A percentile compares a stretch with the other conserved stretches of the same genome.
Evolutionary conservation across 192 early-diverging fungal species (phyloP).

Genomic region (Allomyces macrogynus): DNA sequence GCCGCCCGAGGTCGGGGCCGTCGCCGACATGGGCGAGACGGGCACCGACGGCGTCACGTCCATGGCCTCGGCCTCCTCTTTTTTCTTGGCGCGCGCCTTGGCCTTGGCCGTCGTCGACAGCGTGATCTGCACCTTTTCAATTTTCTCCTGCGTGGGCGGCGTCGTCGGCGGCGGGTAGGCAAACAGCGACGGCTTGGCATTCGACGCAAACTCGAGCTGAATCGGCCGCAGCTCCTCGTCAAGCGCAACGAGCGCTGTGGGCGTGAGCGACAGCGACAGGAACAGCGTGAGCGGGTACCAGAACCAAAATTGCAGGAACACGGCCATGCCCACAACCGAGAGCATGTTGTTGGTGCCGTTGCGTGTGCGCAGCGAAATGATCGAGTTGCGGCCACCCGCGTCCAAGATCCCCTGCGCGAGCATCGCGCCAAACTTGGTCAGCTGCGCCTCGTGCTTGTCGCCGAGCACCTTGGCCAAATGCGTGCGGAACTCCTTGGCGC

Average conservation of each 20-base stretch:
- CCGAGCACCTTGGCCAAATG: constrained; percentile 69
- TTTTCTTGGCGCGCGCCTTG: constrained; percentile 62
- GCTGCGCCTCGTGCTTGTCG: constrained; percentile 79
- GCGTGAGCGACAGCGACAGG: constrained; percentile 77
- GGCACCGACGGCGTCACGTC: constrained; percentile 7
- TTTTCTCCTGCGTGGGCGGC: constrained; percentile 49
- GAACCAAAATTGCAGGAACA: constrained; percentile 99
- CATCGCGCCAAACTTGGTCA: constrained; percentile 89
- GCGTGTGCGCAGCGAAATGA: constrained; percentile 69
- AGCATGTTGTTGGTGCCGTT: constrained; percentile 78
- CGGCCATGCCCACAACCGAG: constrained; percentile 94
- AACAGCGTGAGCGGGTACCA: constrained; percentile 98
- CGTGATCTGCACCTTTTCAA: constrained; percentile 80
- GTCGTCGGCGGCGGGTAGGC: constrained; percentile 79
- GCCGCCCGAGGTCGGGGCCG: background rate
- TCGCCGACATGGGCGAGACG: background rate
- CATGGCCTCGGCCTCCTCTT: constrained; percentile 23
- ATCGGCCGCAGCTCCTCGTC: constrained; percentile 72
- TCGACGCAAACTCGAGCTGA: constrained; percentile 65
- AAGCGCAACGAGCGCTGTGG: constrained; percentile 87
- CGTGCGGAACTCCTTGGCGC: constrained; percentile 61
- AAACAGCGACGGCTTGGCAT: constrained; percentile 71
- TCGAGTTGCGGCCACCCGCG: constrained; percentile 94
- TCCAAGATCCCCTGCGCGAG: constrained; percentile 95
- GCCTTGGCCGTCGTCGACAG: constrained; percentile 90